Evolutionary conservation across 2,329 filamentous ascomycete genomes (phyloP), one percentile per base, ranked within the genome.

Genomic region (Aspergillus latus): DNA sequence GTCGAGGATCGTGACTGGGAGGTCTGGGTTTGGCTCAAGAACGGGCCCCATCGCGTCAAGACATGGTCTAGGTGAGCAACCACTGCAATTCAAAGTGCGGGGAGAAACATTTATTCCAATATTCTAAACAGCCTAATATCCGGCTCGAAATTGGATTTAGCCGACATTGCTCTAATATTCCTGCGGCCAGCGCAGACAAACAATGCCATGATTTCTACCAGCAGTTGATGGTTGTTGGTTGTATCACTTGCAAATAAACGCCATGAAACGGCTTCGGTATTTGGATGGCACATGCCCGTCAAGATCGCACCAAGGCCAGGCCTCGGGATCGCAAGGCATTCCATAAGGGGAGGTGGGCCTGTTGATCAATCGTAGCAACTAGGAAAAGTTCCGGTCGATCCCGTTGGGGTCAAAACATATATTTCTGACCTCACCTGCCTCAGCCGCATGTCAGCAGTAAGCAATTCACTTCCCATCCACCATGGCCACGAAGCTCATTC

Each of bases 401-500:
- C 29, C 21, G 21, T 21, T 21, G 29, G 10, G 26, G 28, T 34
- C 13, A 13, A 32, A 28, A 45, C 13, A 48, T 36, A 48, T 13
- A 36, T 28, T n/a, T 15, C 10, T 15, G 3, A 21, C 21, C 21
- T 21, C 21, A 21, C 21, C 21, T 21, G 5, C 13, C 28, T n/a
- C 28, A 9, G 28, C 28, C 34, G 34, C 34, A 37, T 13, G 34
- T 37, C 34, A 37, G 34, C 7, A 37, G 5, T 45, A 45, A 2
- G 26, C 42, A 30, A 9, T 40, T 26, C 11, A 11, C 49, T 43
- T 26, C 5, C 16, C 15, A 52, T 9, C 2, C 37, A 59, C 21
- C 21, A 65, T 65, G 61, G 54, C 53, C 53, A 46, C 53, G 49
- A 62, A 57, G 57, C 34, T 55, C 32, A 26, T 70, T 30, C 64